phyloP scores from a whole-genome alignment of 2,329 filamentous ascomycete genomes.

The Epichloe sibirici region DNA sequence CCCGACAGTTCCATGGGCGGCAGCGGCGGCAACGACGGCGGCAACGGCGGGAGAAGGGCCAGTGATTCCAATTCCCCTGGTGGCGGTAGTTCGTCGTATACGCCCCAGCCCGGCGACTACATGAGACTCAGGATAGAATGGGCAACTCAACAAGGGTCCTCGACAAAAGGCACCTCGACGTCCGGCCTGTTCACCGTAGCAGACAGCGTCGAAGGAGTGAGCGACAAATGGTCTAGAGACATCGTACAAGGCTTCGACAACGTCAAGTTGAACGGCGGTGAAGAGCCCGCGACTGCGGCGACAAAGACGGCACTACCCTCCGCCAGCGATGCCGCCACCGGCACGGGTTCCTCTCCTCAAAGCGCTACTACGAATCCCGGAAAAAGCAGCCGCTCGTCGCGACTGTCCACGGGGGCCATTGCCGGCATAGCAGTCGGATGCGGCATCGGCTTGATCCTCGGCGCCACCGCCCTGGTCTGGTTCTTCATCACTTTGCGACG shows the following conservation, averaged over 20 bases:
- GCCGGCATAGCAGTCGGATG: slow-evolving; percentile 35
- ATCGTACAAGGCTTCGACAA: background rate
- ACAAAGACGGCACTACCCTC: background rate
- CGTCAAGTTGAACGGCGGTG: background rate
- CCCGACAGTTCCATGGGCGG: background rate
- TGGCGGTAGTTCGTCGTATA: background rate
- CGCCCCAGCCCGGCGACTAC: background rate
- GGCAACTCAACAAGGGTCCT: background rate
- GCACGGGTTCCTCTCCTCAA: background rate
- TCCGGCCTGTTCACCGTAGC: slow-evolving; percentile 12
- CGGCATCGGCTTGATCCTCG: slow-evolving; percentile 23
- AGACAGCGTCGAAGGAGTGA: background rate
- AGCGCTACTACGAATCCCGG: background rate
- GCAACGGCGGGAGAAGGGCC: background rate
- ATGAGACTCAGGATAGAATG: slow-evolving; percentile 10
- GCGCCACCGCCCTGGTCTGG: slow-evolving; percentile 29
- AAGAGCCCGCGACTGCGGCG: background rate
- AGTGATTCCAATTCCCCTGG: too few relatives aligned
- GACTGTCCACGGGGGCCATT: slow-evolving; percentile 30
- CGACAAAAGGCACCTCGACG: background rate
- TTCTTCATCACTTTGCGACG: slow-evolving; percentile 31
- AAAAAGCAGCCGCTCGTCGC: background rate
- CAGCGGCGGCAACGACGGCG: background rate
- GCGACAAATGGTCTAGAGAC: background rate
- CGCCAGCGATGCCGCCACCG: background rate